A percentile compares a stretch with the other conserved stretches of the same genome.
phyloP scores from a whole-genome alignment of 2,329 filamentous ascomycete species.

The Rutstroemia sp. region DNA sequence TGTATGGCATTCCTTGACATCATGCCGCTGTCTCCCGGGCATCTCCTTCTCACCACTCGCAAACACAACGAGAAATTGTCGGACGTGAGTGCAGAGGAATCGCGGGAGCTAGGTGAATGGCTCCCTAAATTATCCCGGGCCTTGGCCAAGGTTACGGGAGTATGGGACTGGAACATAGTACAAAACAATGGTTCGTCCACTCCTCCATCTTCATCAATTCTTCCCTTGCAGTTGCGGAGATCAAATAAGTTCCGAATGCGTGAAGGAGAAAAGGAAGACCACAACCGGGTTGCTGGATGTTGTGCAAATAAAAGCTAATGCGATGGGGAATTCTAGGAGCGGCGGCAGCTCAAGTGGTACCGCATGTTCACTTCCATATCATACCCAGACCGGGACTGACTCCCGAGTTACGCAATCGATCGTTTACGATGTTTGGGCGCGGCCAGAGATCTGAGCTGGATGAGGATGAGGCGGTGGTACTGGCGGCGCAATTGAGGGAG shows the following conservation, averaged over 20 bases:
- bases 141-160: conserved; percentile 59
- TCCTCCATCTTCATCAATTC: no score
- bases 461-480: conserved; percentile 58
- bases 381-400: conserved; percentile 70
- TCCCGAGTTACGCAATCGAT: conserved; percentile 43
- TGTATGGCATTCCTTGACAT: conserved; percentile 91
- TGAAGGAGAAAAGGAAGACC: background rate
- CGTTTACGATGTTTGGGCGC: conserved; percentile 76
- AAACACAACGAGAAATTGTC: conserved; percentile 70
- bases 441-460: conserved; percentile 68
- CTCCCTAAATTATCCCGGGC: conserved; percentile 68
- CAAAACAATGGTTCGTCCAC: conserved; percentile 71
- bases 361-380: conserved; percentile 90
- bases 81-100: conserved; percentile 57
- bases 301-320: conserved; percentile 8
- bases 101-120: conserved; percentile 57
- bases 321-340: conserved; percentile 42
- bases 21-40: conserved; percentile 74
- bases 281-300: background rate
- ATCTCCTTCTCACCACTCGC: conserved; percentile 76
- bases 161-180: conserved; percentile 88
- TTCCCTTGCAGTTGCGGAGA: no score
- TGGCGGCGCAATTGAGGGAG: conserved; percentile 49
- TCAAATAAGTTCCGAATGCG: no score
- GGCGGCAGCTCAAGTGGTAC: conserved; percentile 84